Base-by-base conservation (phyloP, 352 stramenopile species). In the Proteromonas lacertae region DNA sequence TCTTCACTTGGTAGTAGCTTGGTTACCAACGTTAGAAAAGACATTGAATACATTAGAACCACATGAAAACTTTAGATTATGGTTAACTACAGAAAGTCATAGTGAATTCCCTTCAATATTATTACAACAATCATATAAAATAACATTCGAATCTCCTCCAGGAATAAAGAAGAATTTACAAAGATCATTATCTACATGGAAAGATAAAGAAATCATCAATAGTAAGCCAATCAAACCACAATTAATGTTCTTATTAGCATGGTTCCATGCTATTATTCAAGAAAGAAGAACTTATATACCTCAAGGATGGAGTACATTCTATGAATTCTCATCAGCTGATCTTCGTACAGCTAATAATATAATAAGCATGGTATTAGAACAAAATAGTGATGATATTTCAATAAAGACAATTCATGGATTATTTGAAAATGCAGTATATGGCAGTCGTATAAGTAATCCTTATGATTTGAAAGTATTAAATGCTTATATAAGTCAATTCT, bases 391-490 rank as follows among this genome's bases (percentile, higher is more conserved):
- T 14, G 36, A 24, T 6, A 26, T 18, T 25, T 37, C 25, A 42
- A 45, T 12, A 29, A 46, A 53, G 18, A 65, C 65, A n/a, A 54
- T 92, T 13, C 69, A 84, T 25, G 74, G 75, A 0, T 46, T 91
- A 18, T 88, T 92, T 68, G 73, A 88, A 52, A 84, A 89, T 35
- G 69, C 69, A 6, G 82, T 91, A 26, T 92, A 92, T 44, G 77
- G 77, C 20, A 73, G 76, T 2, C 64, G 77, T 10, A 62, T 92
- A 14, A 73, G 90, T 46, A 87, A 90, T 31, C 60, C 61, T 30
- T 82, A 80, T 45, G 77, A 90, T 32, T 39, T 84, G 13, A 57
- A 69, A 1, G 77, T 91, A 0, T 51, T 92, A 13, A 57, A 61
- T 4, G 69, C 57, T 24, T 82, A 83, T 32, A 46, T 91, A 21